Evolutionary conservation across 768 basidiomycete species (phyloP).

Genomic region (Lepiota brunneoincarnata): DNA sequence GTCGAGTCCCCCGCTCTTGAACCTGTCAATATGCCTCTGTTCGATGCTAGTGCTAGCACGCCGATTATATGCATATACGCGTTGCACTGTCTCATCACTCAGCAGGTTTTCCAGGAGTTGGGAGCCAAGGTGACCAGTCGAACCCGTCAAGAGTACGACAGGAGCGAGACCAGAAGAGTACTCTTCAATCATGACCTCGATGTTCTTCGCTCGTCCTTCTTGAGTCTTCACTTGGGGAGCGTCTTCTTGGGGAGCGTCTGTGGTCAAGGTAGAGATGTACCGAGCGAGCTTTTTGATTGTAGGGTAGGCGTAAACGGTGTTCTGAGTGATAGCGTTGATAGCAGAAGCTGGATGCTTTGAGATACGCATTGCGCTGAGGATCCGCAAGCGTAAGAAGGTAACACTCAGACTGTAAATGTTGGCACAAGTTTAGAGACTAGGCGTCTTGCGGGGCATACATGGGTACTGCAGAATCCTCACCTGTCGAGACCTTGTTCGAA

Average conservation of each 20-base stretch:
- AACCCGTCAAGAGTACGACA: constrained; percentile 36
- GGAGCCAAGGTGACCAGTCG: constrained; percentile 37
- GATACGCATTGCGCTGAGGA: constrained; percentile 30
- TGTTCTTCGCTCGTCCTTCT: constrained; percentile 14
- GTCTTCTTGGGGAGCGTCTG: constrained; percentile 9
- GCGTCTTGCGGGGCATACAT: not conserved
- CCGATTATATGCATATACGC: constrained; percentile 33
- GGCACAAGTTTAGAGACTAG: not conserved
- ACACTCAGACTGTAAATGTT: constrained; percentile 17
- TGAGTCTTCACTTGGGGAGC: not conserved
- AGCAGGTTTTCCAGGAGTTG: constrained; percentile 29
- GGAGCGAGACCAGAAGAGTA: constrained; percentile 21
- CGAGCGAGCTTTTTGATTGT: constrained; percentile 22
- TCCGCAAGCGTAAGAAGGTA: constrained; percentile 30
- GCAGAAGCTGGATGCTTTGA: constrained; percentile 17
- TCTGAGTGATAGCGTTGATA: constrained; percentile 26
- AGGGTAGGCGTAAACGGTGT: constrained; percentile 26
- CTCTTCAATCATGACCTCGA: constrained; percentile 38
- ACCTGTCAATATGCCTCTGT: constrained; percentile 25
- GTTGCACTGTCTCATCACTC: constrained; percentile 15
- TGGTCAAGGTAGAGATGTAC: constrained; percentile 16
- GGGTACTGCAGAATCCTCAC: constrained; percentile 9
- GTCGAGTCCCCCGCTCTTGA: constrained; percentile 30
- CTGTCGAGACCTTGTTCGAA: constrained; percentile 30
- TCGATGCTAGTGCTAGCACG: constrained; percentile 1